phyloP scores from a whole-genome alignment of 768 basidiomycete species.

The Amanita rubescens region DNA sequence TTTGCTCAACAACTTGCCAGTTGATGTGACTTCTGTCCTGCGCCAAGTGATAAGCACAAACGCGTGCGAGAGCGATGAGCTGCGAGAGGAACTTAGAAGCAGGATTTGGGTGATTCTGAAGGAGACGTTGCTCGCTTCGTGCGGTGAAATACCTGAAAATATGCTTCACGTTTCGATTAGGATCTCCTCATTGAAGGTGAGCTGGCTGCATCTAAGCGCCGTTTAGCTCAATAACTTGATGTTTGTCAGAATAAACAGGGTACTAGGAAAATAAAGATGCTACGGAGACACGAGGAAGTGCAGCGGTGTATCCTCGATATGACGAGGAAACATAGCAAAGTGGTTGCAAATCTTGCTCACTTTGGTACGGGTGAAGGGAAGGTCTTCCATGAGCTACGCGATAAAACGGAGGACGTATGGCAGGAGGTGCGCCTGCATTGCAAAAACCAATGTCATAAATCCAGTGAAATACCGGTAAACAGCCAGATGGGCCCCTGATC shows the following conservation, averaged over 20 bases:
- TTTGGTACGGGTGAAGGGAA: not conserved
- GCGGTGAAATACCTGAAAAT: not conserved
- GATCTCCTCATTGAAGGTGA: not conserved
- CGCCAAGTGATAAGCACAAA: not conserved
- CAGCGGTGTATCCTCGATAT: not conserved
- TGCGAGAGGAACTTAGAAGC: not conserved
- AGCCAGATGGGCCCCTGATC: too few relatives aligned
- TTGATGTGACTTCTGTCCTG: not conserved
- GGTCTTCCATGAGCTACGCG: constrained; percentile 3
- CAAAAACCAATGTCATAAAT: not conserved
- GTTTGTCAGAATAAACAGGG: not conserved
- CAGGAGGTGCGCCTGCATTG: too few relatives aligned
- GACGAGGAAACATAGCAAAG: not conserved
- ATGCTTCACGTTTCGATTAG: not conserved
- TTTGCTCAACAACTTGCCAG: not conserved
- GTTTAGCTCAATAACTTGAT: too few relatives aligned
- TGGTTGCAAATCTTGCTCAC: not conserved
- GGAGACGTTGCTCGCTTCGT: not conserved
- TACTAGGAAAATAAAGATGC: not conserved
- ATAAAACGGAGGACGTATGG: too few relatives aligned
- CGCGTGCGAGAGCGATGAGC: not conserved
- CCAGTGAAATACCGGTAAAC: too few relatives aligned
- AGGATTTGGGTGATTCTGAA: not conserved
- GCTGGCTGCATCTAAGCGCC: too few relatives aligned
- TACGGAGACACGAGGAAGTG: not conserved